Evolutionary conservation across 305 asterid species (phyloP).

Genomic region (Fraxinus sp.): DNA sequence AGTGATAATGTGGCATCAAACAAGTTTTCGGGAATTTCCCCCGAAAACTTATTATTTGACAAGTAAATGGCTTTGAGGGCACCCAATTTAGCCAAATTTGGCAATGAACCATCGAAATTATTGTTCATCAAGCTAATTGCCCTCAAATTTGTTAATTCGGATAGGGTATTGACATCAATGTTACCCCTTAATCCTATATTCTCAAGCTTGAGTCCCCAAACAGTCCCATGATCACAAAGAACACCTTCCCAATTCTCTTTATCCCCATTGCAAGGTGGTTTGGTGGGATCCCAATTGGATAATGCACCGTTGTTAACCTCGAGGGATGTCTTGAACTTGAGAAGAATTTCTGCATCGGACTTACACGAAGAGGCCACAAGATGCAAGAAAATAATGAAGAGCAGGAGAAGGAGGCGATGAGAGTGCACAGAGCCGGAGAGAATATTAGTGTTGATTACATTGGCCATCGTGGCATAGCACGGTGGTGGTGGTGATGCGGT

Average conservation of each 20-base stretch:
- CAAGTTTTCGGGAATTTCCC: conserved; percentile 40
- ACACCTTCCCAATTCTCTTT: conserved; percentile 54
- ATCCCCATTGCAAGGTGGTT: conserved; percentile 42
- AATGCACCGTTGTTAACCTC: conserved; percentile 32
- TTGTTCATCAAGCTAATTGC: conserved; percentile 64
- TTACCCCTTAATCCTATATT: conserved; percentile 61
- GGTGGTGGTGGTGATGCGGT: conserved; percentile 17
- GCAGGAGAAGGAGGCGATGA: conserved; percentile 31
- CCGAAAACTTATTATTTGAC: conserved; percentile 66
- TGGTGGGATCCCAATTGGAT: conserved; percentile 44
- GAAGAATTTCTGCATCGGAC: conserved; percentile 48
- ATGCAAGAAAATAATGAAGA: conserved; percentile 23
- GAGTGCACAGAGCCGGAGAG: background rate
- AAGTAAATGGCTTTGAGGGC: conserved; percentile 53
- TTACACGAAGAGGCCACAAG: conserved; percentile 16
- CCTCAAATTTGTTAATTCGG: conserved; percentile 40
- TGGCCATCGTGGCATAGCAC: conserved; percentile 27
- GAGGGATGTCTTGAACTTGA: conserved; percentile 58
- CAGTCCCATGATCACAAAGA: conserved; percentile 50
- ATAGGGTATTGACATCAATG: conserved; percentile 56
- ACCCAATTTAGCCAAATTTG: conserved; percentile 43
- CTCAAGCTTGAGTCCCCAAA: conserved; percentile 77
- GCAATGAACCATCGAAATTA: conserved; percentile 57
- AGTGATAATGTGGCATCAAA: conserved; percentile 63
- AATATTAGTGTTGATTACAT: background rate